A percentile compares a stretch with the other conserved stretches of the same genome.
Conservation (phyloP, 192 early-diverging fungal species). For the Chytriomyces hyalinus region DNA sequence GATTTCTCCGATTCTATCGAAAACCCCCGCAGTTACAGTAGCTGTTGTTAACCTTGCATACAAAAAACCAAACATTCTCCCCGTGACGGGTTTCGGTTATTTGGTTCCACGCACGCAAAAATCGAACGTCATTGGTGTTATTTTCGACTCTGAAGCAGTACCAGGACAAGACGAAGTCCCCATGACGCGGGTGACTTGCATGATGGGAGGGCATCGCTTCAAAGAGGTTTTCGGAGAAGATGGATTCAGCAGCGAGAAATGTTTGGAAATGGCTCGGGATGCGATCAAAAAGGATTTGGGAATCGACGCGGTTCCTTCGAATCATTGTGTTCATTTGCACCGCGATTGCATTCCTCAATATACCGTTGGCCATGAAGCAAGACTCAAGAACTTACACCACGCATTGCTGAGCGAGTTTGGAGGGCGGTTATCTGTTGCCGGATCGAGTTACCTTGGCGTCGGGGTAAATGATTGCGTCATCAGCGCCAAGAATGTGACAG, state of each 20-base stretch:
- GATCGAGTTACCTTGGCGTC: constrained; percentile 83
- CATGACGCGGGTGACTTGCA: constrained; percentile 74
- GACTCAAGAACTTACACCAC: constrained; percentile 69
- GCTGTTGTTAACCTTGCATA: constrained; percentile 86
- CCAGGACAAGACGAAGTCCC: constrained; percentile 65
- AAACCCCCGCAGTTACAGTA: constrained; percentile 76
- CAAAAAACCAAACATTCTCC: constrained; percentile 50
- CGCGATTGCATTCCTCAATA: constrained; percentile 89
- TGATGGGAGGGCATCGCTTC: constrained; percentile 89
- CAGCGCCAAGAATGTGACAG: constrained; percentile 5
- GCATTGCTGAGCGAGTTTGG: constrained; percentile 51
- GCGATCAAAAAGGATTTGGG: constrained; percentile 66
- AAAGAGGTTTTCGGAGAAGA: constrained; percentile 57
- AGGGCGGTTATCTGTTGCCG: constrained; percentile 72
- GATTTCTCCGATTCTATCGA: constrained; percentile 47
- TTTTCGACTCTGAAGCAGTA: constrained; percentile 85
- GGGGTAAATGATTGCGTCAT: constrained; percentile 74
- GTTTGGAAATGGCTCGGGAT: constrained; percentile 58
- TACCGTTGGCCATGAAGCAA: constrained; percentile 75
- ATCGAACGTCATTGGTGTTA: constrained; percentile 71
- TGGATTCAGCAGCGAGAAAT: constrained; percentile 29
- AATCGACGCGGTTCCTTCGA: constrained; percentile 42
- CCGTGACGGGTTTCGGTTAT: constrained; percentile 88
- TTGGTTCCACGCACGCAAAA: constrained; percentile 75
- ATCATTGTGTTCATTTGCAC: constrained; percentile 61